Conservation (phyloP, 768 basidiomycete genomes). For the Kwoniella botswanensis region DNA sequence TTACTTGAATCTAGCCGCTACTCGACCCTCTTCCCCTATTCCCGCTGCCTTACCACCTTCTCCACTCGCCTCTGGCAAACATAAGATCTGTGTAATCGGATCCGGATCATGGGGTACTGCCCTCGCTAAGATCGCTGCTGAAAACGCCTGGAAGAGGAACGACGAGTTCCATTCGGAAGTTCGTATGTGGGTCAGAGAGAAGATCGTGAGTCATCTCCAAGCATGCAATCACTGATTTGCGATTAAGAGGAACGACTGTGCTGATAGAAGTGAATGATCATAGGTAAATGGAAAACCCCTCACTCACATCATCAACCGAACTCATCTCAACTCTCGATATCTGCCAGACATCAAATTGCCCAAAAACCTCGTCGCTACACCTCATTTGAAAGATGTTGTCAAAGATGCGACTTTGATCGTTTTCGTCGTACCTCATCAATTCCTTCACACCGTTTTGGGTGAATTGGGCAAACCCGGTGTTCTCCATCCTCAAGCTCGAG, state of each 20-base stretch:
- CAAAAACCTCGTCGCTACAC: conserved; percentile 59
- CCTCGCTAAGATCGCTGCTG: conserved; percentile 59
- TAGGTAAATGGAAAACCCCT: conserved; percentile 58
- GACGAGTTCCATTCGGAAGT: conserved; percentile 60
- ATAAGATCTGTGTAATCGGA: conserved; percentile 58
- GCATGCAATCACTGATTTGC: no score
- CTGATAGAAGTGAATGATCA: background rate
- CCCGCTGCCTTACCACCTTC: conserved; percentile 49
- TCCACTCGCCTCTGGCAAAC: conserved; percentile 51
- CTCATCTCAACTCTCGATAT: conserved; percentile 61
- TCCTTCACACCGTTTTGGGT: conserved; percentile 50
- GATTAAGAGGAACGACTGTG: background rate
- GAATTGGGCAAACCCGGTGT: conserved; percentile 51
- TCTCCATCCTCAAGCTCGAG: conserved; percentile 55
- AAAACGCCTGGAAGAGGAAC: conserved; percentile 53
- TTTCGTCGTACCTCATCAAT: conserved; percentile 61
- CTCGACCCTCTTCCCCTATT: conserved; percentile 55
- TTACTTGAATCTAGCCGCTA: conserved; percentile 39
- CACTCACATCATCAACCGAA: conserved; percentile 61
- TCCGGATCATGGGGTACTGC: conserved; percentile 60
- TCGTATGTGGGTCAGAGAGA: conserved; percentile 62
- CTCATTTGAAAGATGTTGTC: conserved; percentile 59
- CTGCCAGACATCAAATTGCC: conserved; percentile 60
- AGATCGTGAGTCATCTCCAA: conserved; percentile 51
- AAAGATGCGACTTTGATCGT: conserved; percentile 61